Evolutionary conservation across 1,139 yeast species (phyloP).

Genomic region (Candida frijolesensis): DNA sequence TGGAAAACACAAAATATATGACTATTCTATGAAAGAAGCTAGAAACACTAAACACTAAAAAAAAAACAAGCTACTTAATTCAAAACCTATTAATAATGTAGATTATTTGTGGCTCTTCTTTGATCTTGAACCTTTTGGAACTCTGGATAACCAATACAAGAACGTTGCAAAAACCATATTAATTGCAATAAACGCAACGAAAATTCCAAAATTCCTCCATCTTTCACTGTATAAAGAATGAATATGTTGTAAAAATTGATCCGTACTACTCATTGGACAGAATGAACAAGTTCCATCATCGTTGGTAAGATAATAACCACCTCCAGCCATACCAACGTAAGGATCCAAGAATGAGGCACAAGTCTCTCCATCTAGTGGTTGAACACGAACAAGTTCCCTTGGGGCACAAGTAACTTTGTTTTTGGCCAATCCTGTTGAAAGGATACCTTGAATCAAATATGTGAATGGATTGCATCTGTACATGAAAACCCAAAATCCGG

Average conservation of each 20-base stretch:
- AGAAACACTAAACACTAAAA: not conserved
- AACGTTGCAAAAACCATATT: constrained; percentile 54
- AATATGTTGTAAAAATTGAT: constrained; percentile 49
- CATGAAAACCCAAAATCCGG: constrained; percentile 55
- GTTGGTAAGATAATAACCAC: constrained; percentile 43
- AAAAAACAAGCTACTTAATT: not conserved
- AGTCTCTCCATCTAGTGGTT: constrained; percentile 49
- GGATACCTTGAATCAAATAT: constrained; percentile 44
- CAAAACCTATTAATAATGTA: constrained; percentile 14
- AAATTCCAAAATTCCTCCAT: constrained; percentile 75
- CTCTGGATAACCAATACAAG: constrained; percentile 76
- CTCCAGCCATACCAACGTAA: constrained; percentile 50
- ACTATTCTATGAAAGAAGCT: not conserved
- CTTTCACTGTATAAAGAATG: constrained; percentile 47
- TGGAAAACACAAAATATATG: not conserved
- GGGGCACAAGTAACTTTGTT: constrained; percentile 28
- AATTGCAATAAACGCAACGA: constrained; percentile 47
- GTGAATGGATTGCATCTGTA: constrained; percentile 71
- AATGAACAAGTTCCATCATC: constrained; percentile 42
- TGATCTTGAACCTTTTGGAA: constrained; percentile 52
- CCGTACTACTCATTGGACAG: constrained; percentile 54
- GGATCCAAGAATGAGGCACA: constrained; percentile 56
- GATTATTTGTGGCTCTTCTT: constrained; percentile 17
- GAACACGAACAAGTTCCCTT: constrained; percentile 27
- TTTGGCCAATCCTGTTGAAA: constrained; percentile 29